Evolutionary conservation across 305 asterid species (phyloP).

Genomic region (Ilex paraguariensis): DNA sequence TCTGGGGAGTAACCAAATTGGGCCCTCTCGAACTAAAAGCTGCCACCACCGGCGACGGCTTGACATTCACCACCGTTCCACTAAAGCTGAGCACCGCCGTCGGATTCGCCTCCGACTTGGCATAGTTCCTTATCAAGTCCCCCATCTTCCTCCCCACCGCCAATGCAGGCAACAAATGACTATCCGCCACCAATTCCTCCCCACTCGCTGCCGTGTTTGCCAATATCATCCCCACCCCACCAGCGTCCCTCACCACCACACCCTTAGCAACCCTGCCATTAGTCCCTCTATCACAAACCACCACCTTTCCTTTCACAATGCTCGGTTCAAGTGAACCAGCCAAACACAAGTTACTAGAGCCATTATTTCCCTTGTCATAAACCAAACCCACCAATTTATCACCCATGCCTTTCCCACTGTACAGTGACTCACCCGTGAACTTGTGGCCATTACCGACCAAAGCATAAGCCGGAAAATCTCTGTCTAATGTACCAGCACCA

Average conservation of each 20-base stretch:
- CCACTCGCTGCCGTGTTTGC: slow-evolving; percentile 46
- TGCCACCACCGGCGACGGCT: slow-evolving; percentile 50
- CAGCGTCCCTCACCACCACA: slow-evolving; percentile 37
- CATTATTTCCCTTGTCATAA: slow-evolving; percentile 18
- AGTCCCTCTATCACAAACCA: slow-evolving; percentile 41
- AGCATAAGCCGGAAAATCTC: slow-evolving; percentile 77
- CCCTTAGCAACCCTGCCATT: slow-evolving; percentile 47
- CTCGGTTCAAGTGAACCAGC: slow-evolving; percentile 34
- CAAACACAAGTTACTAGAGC: slow-evolving; percentile 27
- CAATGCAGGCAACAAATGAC: slow-evolving; percentile 39
- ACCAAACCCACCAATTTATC: slow-evolving; percentile 16
- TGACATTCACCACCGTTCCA: slow-evolving; percentile 40
- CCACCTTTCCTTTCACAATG: slow-evolving; percentile 33
- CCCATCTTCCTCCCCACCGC: slow-evolving; percentile 39
- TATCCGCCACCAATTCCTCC: slow-evolving; percentile 52
- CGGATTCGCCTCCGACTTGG: slow-evolving; percentile 21
- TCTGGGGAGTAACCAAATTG: slow-evolving; percentile 38
- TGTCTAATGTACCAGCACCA: slow-evolving; percentile 77
- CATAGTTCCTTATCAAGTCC: slow-evolving; percentile 23
- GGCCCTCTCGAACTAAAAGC: slow-evolving; percentile 49
- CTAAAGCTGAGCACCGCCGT: slow-evolving; percentile 39
- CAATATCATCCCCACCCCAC: slow-evolving; percentile 48
- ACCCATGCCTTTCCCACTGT: slow-evolving; percentile 43
- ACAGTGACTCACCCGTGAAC: slow-evolving; percentile 41
- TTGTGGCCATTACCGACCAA: slow-evolving; percentile 45